Base-by-base conservation (phyloP, 2,329 filamentous ascomycete genomes). In the Diaporthe sp. region DNA sequence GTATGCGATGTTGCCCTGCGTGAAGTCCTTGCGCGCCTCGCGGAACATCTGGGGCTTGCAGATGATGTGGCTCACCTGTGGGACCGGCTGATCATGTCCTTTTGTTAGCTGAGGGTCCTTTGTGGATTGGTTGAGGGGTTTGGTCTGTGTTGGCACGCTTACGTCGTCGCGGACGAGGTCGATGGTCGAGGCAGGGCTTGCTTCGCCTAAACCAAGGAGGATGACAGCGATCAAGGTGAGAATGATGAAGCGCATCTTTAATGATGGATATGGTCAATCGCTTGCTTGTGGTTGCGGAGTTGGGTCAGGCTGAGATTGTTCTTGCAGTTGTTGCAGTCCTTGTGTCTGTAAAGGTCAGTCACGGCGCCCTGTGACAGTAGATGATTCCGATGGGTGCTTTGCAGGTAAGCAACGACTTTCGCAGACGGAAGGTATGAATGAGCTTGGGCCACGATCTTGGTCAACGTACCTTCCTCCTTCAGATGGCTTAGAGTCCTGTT, bases 11-110 rank as follows among this genome's bases (percentile, higher is more conserved):
- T 55, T 55, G 4, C 67, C 15, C 2, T 5, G 6, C 4, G 60
- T 40, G 57, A 47, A 45, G 28, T 54, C n/a, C 9, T 19, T 15
- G n/a, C 35, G 38, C n/a, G 71, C 58, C 25, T 54, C 60, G 47
- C 10, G 15, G 47, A 15, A 72, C 57, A 38, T 45, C 30, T 52
- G 54, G 2, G 71, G 71, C 47, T 57, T 25, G 58, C 71, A 72
- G 71, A 66, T 66, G 58, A 66, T 45, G 13, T 66, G 22, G 15
- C 58, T 67, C 19, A 66, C n/a, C n/a, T n/a, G n/a, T n/a, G n/a
- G 42, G 58, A 66, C 67, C 17, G 66, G 66, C 47, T 55, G 22
- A 13, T 28, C 55, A 33, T 68, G 47, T 68, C 50, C 19, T 8
- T 33, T 28, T 42, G 66, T 67, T 67, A 50, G 64, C 30, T 1